Percentiles rank a stretch among this genome's conserved stretches.
Evolutionary conservation across 2,329 filamentous ascomycete species (phyloP).

Genomic region (Fusarium praegraminearum): DNA sequence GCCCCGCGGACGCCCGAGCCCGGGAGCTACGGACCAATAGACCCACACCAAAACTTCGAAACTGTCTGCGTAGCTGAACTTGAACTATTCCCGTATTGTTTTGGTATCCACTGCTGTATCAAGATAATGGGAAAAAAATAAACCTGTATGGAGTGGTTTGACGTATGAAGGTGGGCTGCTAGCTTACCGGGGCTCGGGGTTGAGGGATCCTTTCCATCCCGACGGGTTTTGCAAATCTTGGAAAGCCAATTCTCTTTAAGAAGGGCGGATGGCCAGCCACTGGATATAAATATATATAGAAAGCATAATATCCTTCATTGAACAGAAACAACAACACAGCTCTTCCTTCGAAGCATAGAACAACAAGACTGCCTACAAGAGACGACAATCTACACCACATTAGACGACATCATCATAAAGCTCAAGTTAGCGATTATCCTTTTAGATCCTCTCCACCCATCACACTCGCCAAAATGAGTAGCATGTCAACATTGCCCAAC

Average conservation of each 20-base stretch:
- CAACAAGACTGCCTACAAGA: not conserved
- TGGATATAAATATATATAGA: slow-evolving; percentile 1
- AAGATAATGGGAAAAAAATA: not conserved
- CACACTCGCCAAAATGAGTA: slow-evolving; percentile 3
- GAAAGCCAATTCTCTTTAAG: not conserved
- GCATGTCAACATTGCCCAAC: slow-evolving; percentile 31
- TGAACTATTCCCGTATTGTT: not conserved
- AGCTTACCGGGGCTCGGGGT: slow-evolving; percentile 6
- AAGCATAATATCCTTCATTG: not conserved
- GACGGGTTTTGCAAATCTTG: slow-evolving; percentile 9
- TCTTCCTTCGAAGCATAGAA: not conserved
- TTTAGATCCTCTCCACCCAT: not conserved
- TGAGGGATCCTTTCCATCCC: not conserved
- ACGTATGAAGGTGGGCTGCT: slow-evolving; percentile 7
- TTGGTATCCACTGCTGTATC: slow-evolving; percentile 14
- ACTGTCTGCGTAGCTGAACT: not conserved
- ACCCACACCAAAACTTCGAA: slow-evolving; percentile 9
- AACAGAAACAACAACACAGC: not conserved
- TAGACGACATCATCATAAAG: not conserved
- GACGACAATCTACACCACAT: not conserved
- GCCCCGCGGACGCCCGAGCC: slow-evolving; percentile 18
- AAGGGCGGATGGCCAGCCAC: not conserved
- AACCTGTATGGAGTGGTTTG: slow-evolving; percentile 10
- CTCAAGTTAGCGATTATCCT: not conserved
- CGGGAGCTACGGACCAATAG: not conserved